Percentiles rank a stretch among this genome's conserved stretches.
Conservation (phyloP, 106 monocot genomes). For the Dioscorea zingiberensis region DNA sequence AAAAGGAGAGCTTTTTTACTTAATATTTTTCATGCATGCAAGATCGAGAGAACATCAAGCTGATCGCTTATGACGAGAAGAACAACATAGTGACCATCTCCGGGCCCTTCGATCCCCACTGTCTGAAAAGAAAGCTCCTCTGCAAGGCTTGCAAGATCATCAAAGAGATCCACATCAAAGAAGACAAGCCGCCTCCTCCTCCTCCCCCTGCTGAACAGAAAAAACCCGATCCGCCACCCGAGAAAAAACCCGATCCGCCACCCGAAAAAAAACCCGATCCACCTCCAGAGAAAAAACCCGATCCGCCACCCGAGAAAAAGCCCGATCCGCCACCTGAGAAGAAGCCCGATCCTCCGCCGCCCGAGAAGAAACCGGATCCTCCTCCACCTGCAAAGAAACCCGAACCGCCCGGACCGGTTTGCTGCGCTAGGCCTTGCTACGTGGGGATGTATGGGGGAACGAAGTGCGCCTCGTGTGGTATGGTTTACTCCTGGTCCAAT, state of each 20-base stretch:
- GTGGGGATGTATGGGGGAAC: slow-evolving; percentile 25
- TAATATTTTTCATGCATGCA: background rate
- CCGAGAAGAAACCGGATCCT: too few relatives aligned
- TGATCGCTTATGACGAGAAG: slow-evolving; percentile 39
- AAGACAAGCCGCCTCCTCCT: slow-evolving; percentile 12
- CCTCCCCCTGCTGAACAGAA: too few relatives aligned
- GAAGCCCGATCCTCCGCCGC: too few relatives aligned
- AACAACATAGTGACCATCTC: slow-evolving; percentile 50
- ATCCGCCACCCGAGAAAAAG: too few relatives aligned
- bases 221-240: too few relatives aligned
- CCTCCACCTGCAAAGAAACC: background rate
- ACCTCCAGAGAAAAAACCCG: too few relatives aligned
- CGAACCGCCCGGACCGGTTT: slow-evolving; percentile 9
- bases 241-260: too few relatives aligned
- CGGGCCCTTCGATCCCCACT: slow-evolving; percentile 47
- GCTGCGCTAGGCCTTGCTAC: slow-evolving; percentile 29
- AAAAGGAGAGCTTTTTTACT: background rate
- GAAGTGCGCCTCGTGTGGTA: slow-evolving; percentile 34
- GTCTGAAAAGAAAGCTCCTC: slow-evolving; percentile 29
- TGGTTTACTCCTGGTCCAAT: background rate
- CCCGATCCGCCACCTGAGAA: too few relatives aligned
- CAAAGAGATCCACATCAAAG: slow-evolving; percentile 28
- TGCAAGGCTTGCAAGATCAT: slow-evolving; percentile 53
- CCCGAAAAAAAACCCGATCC: too few relatives aligned
- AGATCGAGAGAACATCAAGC: slow-evolving; percentile 37